phyloP scores from a whole-genome alignment of 1,139 yeast species.

The Hyphopichia burtonii region DNA sequence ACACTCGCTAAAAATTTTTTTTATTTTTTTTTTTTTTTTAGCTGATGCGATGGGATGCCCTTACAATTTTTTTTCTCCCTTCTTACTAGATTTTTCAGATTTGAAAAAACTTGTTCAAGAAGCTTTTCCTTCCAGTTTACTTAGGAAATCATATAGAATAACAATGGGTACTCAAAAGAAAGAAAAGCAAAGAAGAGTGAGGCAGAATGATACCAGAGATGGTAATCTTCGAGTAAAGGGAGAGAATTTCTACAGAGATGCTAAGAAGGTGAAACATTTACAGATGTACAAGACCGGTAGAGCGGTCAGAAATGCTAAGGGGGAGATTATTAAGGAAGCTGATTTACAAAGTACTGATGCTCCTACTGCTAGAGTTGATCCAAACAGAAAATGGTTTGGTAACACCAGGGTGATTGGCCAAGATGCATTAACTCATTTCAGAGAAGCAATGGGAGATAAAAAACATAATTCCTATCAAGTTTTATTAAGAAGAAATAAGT shows the following conservation, averaged over 20 bases:
- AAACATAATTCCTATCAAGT: conserved; percentile 87
- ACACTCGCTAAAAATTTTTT: background rate
- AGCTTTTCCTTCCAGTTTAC: conserved; percentile 1
- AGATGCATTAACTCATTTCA: conserved; percentile 89
- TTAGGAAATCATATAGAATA: background rate
- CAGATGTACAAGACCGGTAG: conserved; percentile 92
- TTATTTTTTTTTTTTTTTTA: background rate
- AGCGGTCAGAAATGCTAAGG: conserved; percentile 81
- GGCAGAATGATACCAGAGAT: conserved; percentile 79
- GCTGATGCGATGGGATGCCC: conserved; percentile 2
- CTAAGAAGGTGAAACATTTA: conserved; percentile 84
- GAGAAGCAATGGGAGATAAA: conserved; percentile 91
- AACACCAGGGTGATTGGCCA: conserved; percentile 97
- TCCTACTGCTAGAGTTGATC: conserved; percentile 92
- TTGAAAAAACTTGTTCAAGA: background rate
- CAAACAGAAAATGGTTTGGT: conserved; percentile 97
- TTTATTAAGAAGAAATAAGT: conserved; percentile 79
- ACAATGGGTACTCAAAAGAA: conserved; percentile 91
- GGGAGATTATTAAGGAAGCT: conserved; percentile 86
- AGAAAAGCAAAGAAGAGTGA: conserved; percentile 80
- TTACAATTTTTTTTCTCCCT: background rate
- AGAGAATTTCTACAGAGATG: conserved; percentile 94
- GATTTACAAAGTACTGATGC: conserved; percentile 83
- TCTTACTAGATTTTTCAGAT: background rate
- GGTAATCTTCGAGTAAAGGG: conserved; percentile 95